Conservation (phyloP, 768 basidiomycete genomes). For the Heimioporus sp. region DNA sequence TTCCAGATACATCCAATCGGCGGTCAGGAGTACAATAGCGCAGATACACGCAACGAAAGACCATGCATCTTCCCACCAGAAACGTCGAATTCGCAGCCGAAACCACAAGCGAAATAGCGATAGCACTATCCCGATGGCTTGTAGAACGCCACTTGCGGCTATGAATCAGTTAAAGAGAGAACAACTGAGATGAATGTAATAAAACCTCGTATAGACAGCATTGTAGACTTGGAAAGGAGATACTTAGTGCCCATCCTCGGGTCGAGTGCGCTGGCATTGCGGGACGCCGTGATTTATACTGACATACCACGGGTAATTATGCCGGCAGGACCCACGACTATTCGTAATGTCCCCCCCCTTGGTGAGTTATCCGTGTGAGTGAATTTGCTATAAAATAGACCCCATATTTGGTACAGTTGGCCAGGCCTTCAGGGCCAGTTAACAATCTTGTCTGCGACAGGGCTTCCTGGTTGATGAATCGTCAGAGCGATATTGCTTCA, state of each 20-base stretch:
- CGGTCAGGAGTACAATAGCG: slow-evolving; percentile 3
- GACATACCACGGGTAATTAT: not conserved
- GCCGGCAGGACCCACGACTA: not conserved
- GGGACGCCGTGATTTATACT: slow-evolving; percentile 6
- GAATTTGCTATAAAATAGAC: not conserved
- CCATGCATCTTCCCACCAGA: slow-evolving; percentile 25
- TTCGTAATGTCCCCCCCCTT: not conserved
- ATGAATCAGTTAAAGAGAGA: not conserved
- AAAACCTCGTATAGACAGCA: slow-evolving; percentile 11
- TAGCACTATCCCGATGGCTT: slow-evolving; percentile 11
- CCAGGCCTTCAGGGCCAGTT: not conserved
- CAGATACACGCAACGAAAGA: slow-evolving; percentile 8
- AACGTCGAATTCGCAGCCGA: slow-evolving; percentile 13
- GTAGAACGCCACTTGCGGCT: slow-evolving; percentile 8
- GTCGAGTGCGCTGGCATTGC: not conserved
- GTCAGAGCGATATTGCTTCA: not conserved
- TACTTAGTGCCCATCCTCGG: slow-evolving; percentile 5
- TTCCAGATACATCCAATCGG: slow-evolving; percentile 13
- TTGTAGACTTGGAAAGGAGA: slow-evolving; percentile 12
- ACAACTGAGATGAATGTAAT: not conserved
- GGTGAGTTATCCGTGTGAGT: not conserved
- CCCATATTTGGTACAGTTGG: not conserved
- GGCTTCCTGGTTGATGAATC: not conserved
- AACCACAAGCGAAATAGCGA: slow-evolving; percentile 19
- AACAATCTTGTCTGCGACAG: not conserved